Base-by-base conservation (phyloP, 192 early-diverging fungal genomes). In the Linnemannia hyalina region DNA sequence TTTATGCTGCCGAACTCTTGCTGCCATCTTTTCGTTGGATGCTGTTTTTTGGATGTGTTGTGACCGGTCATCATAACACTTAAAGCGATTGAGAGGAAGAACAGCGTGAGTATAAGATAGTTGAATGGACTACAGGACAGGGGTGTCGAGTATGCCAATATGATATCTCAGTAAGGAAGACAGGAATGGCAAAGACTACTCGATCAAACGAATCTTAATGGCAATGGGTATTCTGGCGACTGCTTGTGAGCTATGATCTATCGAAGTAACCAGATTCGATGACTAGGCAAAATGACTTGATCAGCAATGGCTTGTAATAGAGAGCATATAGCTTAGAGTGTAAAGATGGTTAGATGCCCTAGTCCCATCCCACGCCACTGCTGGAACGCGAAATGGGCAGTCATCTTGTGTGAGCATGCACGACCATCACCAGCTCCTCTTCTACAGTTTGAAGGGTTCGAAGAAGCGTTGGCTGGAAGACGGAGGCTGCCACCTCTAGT, bases 1-100 rank as follows among this genome's bases (percentile, higher is more conserved):
- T 78, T 71, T 54, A 71, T 36, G 32, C 20, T 7, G 49, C 47
- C 40, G 69, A 78, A 78, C 54, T 75, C 74, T 18, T 63, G 74
- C 40, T 75, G 74, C 74, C 74, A 75, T 4, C 55, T 41, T 26
- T 63, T 75, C 15, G 15, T 41, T 63, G 32, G 22, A 18, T 52
- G 20, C 32, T 41, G 57, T 13, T 18, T 22, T 29, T 55, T n/a
- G 11, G 54, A 63, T 38, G 74, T 54, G 4, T 23, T 63, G 29
- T 22, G 29, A 26, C 40, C 63, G 13, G 74, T 35, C 74, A 63
- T 75, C 55, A 1, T 57, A 23, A n/a, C 55, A 23, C 22, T 57
- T 57, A 57, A 57, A 57, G 1, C 4, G n/a, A 8, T 3, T 57
- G 23, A 7, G 1, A 8, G 7, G 23, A 20, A 52, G 22, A 57